These are phyloP conservation scores for Meira miltonrushii DNA, from an alignment of 1,284 basidiomycete species.

Conservation along the genomic window DNA sequence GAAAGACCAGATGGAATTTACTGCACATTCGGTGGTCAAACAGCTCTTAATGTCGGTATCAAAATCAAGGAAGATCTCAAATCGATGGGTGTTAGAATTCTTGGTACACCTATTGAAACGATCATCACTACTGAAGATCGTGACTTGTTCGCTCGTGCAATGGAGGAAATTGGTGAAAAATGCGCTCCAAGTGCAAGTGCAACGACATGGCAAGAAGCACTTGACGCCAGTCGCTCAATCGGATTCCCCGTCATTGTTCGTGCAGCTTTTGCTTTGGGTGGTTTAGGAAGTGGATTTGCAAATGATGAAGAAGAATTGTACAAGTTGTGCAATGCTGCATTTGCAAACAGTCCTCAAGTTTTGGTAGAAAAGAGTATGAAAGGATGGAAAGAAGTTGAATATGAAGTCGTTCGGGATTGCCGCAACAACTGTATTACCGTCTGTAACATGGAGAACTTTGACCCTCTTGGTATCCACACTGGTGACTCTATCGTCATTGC, in stretches of 20 bases:
- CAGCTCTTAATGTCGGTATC: slow-evolving; percentile 93
- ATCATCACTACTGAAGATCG: slow-evolving; percentile 96
- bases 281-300: slow-evolving; percentile 90
- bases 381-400: slow-evolving; percentile 99
- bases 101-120: slow-evolving; percentile 94
- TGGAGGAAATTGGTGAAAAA: slow-evolving; percentile 92
- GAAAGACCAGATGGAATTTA: slow-evolving; percentile 99
- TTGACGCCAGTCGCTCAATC: slow-evolving; percentile 75
- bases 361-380: slow-evolving; percentile 99
- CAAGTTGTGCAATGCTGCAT: slow-evolving; percentile 72
- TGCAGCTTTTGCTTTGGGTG: slow-evolving; percentile 92
- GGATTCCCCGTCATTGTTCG: slow-evolving; percentile 97
- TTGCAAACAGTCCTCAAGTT: slow-evolving; percentile 93
- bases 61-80: slow-evolving; percentile 94
- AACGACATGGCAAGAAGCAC: slow-evolving; percentile 71
- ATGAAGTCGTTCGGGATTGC: slow-evolving; percentile 97
- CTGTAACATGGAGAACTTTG: slow-evolving; percentile 99
- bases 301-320: slow-evolving; percentile 79
- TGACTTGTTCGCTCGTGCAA: slow-evolving; percentile 87
- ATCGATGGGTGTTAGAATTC: slow-evolving; percentile 71
- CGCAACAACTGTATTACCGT: slow-evolving; percentile 97
- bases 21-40: slow-evolving; percentile 97
- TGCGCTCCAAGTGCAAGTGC: slow-evolving; percentile 78
- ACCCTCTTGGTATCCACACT: slow-evolving; percentile 95
- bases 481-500: slow-evolving; percentile 99